Evolutionary conservation across 2,329 filamentous ascomycete genomes (phyloP).

Genomic region (Cladobotryum protrusum): DNA sequence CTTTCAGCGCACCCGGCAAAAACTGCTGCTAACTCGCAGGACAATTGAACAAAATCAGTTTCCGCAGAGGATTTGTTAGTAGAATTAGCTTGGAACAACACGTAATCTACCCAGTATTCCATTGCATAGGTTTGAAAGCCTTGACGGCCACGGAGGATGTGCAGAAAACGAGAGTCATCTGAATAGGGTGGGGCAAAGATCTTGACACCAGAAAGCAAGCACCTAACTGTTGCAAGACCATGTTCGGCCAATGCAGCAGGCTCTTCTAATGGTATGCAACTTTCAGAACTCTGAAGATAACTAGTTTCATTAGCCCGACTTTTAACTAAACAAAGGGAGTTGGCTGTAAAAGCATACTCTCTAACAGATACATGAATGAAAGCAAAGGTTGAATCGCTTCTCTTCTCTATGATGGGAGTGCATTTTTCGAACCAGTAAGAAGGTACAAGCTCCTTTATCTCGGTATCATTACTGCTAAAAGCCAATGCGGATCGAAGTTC

Average conservation of each 20-base stretch:
- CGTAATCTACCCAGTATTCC: slow-evolving; percentile 8
- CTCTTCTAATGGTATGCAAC: not conserved
- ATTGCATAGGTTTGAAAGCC: slow-evolving; percentile 12
- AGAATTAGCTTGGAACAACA: not conserved
- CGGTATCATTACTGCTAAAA: slow-evolving; percentile 16
- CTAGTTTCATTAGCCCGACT: not conserved
- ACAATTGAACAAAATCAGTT: not conserved
- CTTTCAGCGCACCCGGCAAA: not conserved
- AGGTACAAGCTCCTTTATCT: slow-evolving; percentile 13
- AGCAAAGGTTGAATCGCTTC: slow-evolving; percentile 16
- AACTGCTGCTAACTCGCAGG: not conserved
- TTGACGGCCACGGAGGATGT: slow-evolving; percentile 3
- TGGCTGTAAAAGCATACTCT: slow-evolving; percentile 17
- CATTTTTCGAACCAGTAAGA: slow-evolving; percentile 20
- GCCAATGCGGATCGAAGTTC: slow-evolving; percentile 30
- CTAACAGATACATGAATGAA: slow-evolving; percentile 25
- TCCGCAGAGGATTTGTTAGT: not conserved
- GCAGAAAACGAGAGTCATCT: not conserved
- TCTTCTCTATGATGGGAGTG: slow-evolving; percentile 18
- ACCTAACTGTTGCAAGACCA: slow-evolving; percentile 1
- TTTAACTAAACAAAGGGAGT: not conserved
- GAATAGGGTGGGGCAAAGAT: not conserved
- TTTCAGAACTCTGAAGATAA: slow-evolving; percentile 6
- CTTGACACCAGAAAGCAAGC: not conserved
- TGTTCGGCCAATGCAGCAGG: not conserved